phyloP scores from a whole-genome alignment of 257 asterid species.

The Lycium barbarum region DNA sequence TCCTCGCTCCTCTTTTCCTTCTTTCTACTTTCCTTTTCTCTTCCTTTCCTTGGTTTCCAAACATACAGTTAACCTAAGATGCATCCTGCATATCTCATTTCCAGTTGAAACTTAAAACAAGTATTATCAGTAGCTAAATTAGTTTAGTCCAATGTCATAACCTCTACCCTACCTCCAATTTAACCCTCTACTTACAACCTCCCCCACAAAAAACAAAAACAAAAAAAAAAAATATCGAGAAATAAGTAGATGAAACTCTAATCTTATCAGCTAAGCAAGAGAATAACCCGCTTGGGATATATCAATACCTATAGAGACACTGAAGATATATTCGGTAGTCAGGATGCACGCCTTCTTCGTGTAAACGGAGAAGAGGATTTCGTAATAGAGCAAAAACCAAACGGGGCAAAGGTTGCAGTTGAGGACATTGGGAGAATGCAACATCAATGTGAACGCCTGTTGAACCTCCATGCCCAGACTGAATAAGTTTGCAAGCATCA shows the following conservation, averaged over 20 bases:
- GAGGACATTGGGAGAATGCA: slow-evolving; percentile 94
- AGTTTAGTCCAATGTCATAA: background rate
- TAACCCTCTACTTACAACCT: background rate
- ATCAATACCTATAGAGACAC: slow-evolving; percentile 88
- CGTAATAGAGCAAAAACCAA: slow-evolving; percentile 90
- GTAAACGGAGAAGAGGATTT: slow-evolving; percentile 95
- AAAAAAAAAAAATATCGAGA: background rate
- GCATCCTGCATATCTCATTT: slow-evolving; percentile 10
- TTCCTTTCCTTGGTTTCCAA: slow-evolving; percentile 2
- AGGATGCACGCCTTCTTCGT: slow-evolving; percentile 99
- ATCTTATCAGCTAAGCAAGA: background rate
- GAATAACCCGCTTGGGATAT: background rate
- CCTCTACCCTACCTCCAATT: background rate
- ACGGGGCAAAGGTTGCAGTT: slow-evolving; percentile 89
- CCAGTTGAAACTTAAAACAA: slow-evolving; percentile 21
- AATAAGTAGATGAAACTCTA: background rate
- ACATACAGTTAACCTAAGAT: background rate
- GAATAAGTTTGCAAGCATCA: slow-evolving; percentile 75
- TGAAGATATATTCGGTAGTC: slow-evolving; percentile 95
- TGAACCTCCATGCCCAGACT: slow-evolving; percentile 66
- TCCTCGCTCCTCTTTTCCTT: slow-evolving; percentile 17
- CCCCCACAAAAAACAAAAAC: background rate
- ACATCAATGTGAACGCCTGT: slow-evolving; percentile 64
- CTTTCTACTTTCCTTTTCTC: slow-evolving; percentile 19
- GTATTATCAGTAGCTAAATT: background rate